Base-by-base conservation (phyloP, 2,329 filamentous ascomycete species). In the Paracoccidioides lutzii region DNA sequence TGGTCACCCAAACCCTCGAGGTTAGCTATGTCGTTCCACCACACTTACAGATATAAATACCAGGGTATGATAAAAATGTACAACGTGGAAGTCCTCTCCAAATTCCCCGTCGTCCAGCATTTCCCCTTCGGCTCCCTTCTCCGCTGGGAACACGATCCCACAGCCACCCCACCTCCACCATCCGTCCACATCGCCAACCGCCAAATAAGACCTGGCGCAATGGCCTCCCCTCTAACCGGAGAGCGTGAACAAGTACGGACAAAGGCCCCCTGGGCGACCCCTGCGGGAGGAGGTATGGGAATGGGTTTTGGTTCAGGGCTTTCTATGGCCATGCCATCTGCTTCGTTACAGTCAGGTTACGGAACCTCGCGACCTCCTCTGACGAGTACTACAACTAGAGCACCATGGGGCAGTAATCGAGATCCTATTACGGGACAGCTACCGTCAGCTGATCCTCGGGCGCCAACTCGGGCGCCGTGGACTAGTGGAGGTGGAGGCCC, bases 41-140 rank as follows among this genome's bases (percentile, higher is more conserved):
- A 15, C 38, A 15, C 50, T 52, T 8, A 52, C 50, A 33, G 22
- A 9, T 14, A 52, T 37, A 33, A 28, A 9, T 14, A 32, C 28
- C 58, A 86, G 84, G 93, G 93, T 53, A 97, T 98, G 93, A 82
- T 98, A 65, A 98, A 97, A 73, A 98, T 98, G 93, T 98, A 91
- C 74, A 90, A 94, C 62, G 93, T 88, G 15, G 93, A 98, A 74
- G 93, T 98, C 3, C 77, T 98, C 12, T 88, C 87, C 42, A 98
- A 98, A 70, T 96, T 96, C 66, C 93, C 93, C 2, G 93, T 98
- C 2, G 89, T 98, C n/a, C 93, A 98, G 71, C 93, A 98, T 71
- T 97, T 93, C 62, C 81, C 79, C 2, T 91, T 93, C 62, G 88
- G 88, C 32, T 85, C 83, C 5, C 73, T 93, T n/a, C 89, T 91